Conservation (phyloP, 495 filamentous ascomycete species). For the Lasiosphaeris hirsuta region DNA sequence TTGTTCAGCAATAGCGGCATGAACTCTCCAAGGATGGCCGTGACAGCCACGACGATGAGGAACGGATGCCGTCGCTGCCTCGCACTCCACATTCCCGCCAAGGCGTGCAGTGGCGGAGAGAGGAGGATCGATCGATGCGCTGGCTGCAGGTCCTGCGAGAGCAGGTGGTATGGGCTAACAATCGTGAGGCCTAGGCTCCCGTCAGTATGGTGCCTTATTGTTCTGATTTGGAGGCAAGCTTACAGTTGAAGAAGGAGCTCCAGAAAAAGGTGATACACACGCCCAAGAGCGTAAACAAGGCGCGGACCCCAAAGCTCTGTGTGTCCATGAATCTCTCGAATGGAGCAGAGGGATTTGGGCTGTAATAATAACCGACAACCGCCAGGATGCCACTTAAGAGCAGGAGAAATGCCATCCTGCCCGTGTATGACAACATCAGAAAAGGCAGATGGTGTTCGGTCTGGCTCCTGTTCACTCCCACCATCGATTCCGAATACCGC, state of each 20-base stretch:
- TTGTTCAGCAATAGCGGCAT: slow-evolving; percentile 35
- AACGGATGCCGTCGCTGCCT: slow-evolving; percentile 28
- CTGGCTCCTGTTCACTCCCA: background rate
- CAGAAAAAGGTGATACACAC: slow-evolving; percentile 43
- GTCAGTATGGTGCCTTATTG: background rate
- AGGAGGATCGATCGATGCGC: slow-evolving; percentile 28
- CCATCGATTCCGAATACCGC: background rate
- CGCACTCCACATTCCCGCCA: slow-evolving; percentile 31
- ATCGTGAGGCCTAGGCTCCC: slow-evolving; percentile 9
- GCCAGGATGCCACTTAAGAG: slow-evolving; percentile 35
- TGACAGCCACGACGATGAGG: slow-evolving; percentile 26
- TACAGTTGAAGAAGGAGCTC: slow-evolving; percentile 36
- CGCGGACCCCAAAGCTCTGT: slow-evolving; percentile 41
- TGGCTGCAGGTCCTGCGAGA: slow-evolving; percentile 21
- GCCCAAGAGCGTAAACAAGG: slow-evolving; percentile 41
- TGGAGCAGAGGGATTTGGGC: slow-evolving; percentile 30
- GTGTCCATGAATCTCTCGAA: slow-evolving; percentile 48
- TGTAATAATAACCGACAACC: slow-evolving; percentile 43
- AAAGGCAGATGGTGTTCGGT: slow-evolving; percentile 29
- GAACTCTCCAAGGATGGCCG: slow-evolving; percentile 33
- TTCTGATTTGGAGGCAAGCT: slow-evolving; percentile 1
- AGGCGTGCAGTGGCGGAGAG: slow-evolving; percentile 26
- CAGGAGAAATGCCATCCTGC: slow-evolving; percentile 29
- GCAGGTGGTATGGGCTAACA: slow-evolving; percentile 29
- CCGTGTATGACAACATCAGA: slow-evolving; percentile 30